These are phyloP conservation scores for Phytophthora cactorum DNA, from an alignment of 352 stramenopile genomes.

Conservation along the genomic window DNA sequence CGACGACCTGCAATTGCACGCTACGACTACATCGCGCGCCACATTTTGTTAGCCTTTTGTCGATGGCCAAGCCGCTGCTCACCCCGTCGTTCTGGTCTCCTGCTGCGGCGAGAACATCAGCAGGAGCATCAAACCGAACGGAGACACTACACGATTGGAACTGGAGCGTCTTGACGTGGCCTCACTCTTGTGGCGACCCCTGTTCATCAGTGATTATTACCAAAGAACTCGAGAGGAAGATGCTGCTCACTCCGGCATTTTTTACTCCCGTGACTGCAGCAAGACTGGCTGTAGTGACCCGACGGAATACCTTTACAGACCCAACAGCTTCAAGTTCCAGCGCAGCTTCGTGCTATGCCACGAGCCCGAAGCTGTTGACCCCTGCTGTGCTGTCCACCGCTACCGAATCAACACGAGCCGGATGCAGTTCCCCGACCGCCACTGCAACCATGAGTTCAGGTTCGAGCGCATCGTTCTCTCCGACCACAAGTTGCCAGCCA, in stretches of 20 bases:
- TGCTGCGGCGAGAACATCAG: background rate
- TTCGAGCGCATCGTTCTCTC: background rate
- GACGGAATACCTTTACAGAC: background rate
- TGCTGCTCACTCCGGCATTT: background rate
- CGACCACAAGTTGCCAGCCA: background rate
- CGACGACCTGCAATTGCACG: background rate
- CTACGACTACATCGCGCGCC: background rate
- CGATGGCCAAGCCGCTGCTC: slow-evolving; percentile 1
- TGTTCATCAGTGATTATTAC: background rate
- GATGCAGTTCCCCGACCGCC: background rate
- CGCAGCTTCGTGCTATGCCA: background rate
- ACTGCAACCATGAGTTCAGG: background rate
- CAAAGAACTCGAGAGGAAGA: background rate
- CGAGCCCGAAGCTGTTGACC: slow-evolving; percentile 3
- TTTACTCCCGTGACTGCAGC: background rate
- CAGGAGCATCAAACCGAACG: background rate
- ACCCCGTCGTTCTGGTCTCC: background rate
- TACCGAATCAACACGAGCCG: background rate
- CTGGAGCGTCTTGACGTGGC: background rate
- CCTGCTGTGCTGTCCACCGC: slow-evolving; percentile 1
- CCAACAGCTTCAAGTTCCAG: background rate
- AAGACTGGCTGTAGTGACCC: background rate
- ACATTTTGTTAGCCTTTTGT: background rate
- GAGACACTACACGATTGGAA: background rate
- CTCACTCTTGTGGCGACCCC: background rate